Base-by-base conservation (phyloP, 768 basidiomycete species). In the Boletales sp. region DNA sequence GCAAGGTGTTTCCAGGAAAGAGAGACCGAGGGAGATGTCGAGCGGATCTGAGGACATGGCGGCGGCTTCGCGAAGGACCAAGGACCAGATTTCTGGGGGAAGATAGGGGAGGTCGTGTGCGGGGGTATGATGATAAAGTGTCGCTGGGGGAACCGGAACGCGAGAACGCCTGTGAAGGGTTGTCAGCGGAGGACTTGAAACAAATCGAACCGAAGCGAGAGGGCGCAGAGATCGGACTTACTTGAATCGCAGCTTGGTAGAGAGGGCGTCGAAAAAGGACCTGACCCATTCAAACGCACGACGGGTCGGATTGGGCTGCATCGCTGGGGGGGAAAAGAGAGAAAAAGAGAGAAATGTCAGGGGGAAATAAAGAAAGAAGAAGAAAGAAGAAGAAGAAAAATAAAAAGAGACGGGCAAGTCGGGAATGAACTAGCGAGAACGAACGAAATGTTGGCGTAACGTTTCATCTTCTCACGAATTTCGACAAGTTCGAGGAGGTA, bases 11-110 rank as follows among this genome's bases (percentile, higher is more conserved):
- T 77, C 72, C 49, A 86, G 72, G 63, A 87, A 87, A 7, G 83
- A 83, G 43, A 84, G 70, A 10, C 80, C 71, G 25, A 72, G 70
- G 4, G 74, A 70, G 30, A 75, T 74, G 49, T 77, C 73, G 50
- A 78, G 70, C 11, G 74, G 75, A 53, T 80, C 74, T 46, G 72
- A 68, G 38, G 61, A 60, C 55, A 69, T 65, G 53, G 68, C 62
- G 18, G 79, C 77, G 1, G 83, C 83, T 57, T 78, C 78, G 36
- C 80, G 79, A 46, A 88, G 68, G 50, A 88, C 77, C 57, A 77
- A 64, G n/a, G 79, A 68, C 86, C 86, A 87, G 8, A 88, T 61
- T 57, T 88, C 86, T 2, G 75, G 61, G 0, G 86, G 86, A 13
- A 86, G 72, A 49, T 65, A 54, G 14, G 74, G 75, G n/a, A 72